Base-by-base conservation (phyloP, 306 rosid genomes). In the Sicyos baderoa region DNA sequence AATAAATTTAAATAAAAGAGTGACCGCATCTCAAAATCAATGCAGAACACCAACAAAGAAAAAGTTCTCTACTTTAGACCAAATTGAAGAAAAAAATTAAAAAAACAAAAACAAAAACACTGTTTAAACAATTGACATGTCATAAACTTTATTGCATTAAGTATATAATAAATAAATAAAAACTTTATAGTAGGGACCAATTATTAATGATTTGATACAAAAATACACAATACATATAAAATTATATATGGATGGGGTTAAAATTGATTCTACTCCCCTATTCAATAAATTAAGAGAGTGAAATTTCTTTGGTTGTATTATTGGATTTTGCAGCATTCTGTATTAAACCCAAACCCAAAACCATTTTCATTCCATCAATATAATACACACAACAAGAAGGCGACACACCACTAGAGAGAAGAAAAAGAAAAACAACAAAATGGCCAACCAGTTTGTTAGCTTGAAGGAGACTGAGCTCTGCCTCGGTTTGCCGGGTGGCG, bases 391-490 rank as follows among this genome's bases (percentile, higher is more conserved):
- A 27, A 62, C 82, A 59, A 75, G 76, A 76, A 72, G 65, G 50
- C 27, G 23, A 40, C n/a, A 29, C 35, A 37, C 44, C 44, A 37
- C 44, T 4, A 29, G 44, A 37, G 49, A 6, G 12, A 67, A 70
- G 54, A 67, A 54, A 29, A 21, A 10, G 7, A 23, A n/a, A 13
- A 16, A 21, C 19, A 5, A 14, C 32, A 35, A 0, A 5, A 83
- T 79, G 83, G 73, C 79, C 53, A 82, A 75, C 27, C 16, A 71
- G 51, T 21, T 40, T 14, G 9, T 55, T 35, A 71, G 67, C 52
- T 71, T 87, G 54, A 87, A 66, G 86, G 89, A 83, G 80, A 87
- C 94, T 3, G 94, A 87, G 84, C 82, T 87, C 7, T 87, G 94
- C 68, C 83, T 87, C 21, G 94, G 88, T 13, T 8, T 87, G 71